Conservation (phyloP, 2,329 filamentous ascomycete genomes). For the Pseudonectria foliicola region DNA sequence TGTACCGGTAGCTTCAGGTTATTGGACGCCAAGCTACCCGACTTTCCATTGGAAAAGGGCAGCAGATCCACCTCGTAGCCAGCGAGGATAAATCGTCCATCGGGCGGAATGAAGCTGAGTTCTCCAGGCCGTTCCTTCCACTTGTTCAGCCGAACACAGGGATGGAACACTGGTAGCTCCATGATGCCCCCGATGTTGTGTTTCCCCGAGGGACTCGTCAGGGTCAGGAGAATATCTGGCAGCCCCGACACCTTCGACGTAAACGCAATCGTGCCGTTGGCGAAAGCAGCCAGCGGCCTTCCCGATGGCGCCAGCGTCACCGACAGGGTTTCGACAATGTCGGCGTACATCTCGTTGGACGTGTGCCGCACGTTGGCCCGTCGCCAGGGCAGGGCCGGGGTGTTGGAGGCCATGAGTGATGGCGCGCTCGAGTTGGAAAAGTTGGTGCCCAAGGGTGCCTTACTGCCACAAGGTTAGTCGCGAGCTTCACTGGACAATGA, state of each 20-base stretch:
- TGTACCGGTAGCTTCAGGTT: conserved; percentile 75
- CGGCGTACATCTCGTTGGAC: conserved; percentile 94
- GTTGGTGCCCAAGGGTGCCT: conserved; percentile 31
- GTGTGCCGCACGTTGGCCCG: conserved; percentile 89
- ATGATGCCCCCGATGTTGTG: conserved; percentile 68
- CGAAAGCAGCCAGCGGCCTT: conserved; percentile 75
- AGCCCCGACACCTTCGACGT: conserved; percentile 92
- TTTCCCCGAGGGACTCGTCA: conserved; percentile 76
- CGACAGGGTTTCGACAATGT: conserved; percentile 82
- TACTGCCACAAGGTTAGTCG: conserved; percentile 25
- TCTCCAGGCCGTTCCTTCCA: conserved; percentile 88
- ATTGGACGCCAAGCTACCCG: conserved; percentile 46
- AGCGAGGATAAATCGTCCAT: conserved; percentile 86
- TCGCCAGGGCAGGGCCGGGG: conserved; percentile 71
- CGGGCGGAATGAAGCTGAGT: conserved; percentile 91
- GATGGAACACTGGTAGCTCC: conserved; percentile 89
- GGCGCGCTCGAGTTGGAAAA: conserved; percentile 33
- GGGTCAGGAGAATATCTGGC: conserved; percentile 76
- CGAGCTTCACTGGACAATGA: not conserved
- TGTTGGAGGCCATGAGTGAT: conserved; percentile 37
- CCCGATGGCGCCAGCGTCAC: conserved; percentile 90
- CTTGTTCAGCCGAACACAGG: conserved; percentile 80
- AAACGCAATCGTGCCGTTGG: conserved; percentile 89
- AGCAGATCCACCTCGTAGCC: conserved; percentile 92
- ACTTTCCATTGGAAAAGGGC: conserved; percentile 56